These are phyloP conservation scores for Allium fistulosum DNA, from an alignment of 106 monocot species.

Conservation along the genomic window DNA sequence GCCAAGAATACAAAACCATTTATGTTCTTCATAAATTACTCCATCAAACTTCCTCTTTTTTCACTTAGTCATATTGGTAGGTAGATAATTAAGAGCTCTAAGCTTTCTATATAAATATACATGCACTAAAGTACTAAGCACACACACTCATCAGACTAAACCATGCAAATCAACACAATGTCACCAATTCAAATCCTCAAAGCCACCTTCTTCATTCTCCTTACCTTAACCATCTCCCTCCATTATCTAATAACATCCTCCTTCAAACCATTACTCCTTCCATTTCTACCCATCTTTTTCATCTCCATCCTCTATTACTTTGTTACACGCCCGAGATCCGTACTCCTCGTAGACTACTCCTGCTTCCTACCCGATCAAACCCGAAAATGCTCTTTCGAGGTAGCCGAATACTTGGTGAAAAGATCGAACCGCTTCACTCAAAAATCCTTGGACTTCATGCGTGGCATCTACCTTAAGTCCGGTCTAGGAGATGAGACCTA, in stretches of 20 bases:
- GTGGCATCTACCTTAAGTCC: conserved; percentile 52
- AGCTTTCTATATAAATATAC: no score
- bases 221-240: conserved; percentile 4
- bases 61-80: no score
- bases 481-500: conserved; percentile 77
- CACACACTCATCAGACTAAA: no score
- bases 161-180: no score
- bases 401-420: conserved; percentile 42
- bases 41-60: no score
- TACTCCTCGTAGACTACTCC: conserved; percentile 60
- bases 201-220: background rate
- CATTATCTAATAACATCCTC: background rate
- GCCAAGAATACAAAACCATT: no score
- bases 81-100: no score
- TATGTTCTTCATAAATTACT: no score
- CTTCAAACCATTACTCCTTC: conserved; percentile 28
- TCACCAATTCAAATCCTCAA: background rate
- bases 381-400: conserved; percentile 34
- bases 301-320: conserved; percentile 6
- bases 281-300: conserved; percentile 14
- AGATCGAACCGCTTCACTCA: conserved; percentile 25
- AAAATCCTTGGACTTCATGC: conserved; percentile 55
- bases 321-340: conserved; percentile 25
- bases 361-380: conserved; percentile 48
- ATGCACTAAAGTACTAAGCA: no score